These are phyloP conservation scores for Puccinellia tenuiflora DNA, from an alignment of 176 grass and related monocot genomes.

Conservation along the genomic window DNA sequence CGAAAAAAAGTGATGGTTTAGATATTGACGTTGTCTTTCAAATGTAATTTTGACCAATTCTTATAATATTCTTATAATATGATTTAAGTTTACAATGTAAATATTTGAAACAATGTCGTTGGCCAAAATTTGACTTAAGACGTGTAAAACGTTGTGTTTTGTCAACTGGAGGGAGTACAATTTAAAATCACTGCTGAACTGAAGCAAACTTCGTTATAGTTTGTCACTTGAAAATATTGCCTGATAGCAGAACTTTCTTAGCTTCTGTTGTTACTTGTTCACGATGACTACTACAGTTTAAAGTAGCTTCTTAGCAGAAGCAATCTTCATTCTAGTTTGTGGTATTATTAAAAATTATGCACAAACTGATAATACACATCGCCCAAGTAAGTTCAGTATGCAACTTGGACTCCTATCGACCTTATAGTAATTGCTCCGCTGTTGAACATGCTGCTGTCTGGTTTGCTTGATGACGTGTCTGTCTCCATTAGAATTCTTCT, in stretches of 20 bases:
- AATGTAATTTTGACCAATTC: background rate
- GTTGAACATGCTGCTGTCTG: slow-evolving; percentile 31
- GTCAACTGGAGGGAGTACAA: background rate
- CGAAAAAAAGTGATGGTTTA: background rate
- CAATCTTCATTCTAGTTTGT: slow-evolving; percentile 11
- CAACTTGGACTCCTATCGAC: slow-evolving; percentile 25
- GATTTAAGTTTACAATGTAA: background rate
- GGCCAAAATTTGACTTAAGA: background rate
- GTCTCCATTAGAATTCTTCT: slow-evolving; percentile 38
- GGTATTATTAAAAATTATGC: slow-evolving; percentile 7
- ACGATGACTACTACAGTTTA: background rate
- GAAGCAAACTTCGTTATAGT: background rate
- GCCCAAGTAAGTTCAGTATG: background rate
- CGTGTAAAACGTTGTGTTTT: background rate
- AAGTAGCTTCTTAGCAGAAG: slow-evolving; percentile 3
- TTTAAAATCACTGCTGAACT: background rate
- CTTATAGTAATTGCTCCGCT: slow-evolving; percentile 41
- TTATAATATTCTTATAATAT: background rate
- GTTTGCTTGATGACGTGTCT: slow-evolving; percentile 47
- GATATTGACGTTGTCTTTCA: background rate
- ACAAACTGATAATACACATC: slow-evolving; percentile 3
- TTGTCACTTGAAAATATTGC: background rate
- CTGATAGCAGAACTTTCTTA: background rate
- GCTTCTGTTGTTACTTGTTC: background rate
- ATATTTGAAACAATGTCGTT: background rate